Evolutionary conservation across 2,329 filamentous ascomycete species (phyloP).

Genomic region (Pyrenophora seminiperda): DNA sequence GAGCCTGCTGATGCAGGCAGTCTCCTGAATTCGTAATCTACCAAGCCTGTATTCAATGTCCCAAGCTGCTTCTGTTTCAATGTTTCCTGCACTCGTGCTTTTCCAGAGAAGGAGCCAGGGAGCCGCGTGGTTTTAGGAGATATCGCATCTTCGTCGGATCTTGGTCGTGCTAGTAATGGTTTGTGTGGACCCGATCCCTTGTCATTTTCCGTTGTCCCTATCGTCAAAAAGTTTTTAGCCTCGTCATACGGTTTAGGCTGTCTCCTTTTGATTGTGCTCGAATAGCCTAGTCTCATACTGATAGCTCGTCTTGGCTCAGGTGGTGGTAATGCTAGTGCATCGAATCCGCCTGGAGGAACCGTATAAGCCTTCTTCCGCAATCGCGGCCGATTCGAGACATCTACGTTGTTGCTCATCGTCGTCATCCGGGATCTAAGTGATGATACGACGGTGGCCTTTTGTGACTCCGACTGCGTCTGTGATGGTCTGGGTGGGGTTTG

Average conservation of each 20-base stretch:
- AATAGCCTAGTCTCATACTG: constrained; percentile 25
- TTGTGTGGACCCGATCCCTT: constrained; percentile 3
- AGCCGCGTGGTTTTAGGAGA: background rate
- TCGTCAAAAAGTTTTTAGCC: background rate
- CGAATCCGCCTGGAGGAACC: constrained; percentile 25
- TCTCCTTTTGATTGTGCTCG: constrained; percentile 6
- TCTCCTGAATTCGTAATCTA: constrained; percentile 20
- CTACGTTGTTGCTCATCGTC: constrained; percentile 15
- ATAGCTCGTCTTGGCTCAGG: constrained; percentile 35
- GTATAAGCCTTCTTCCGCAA: constrained; percentile 27
- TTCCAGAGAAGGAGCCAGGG: constrained; percentile 22
- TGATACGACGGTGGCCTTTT: constrained; percentile 9
- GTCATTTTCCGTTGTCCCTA: constrained; percentile 6
- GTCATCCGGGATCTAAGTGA: constrained; percentile 6
- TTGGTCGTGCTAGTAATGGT: constrained; percentile 1
- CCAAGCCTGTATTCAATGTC: constrained; percentile 30
- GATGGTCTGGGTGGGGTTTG: constrained; percentile 6
- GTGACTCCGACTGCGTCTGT: constrained; percentile 3
- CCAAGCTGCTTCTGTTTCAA: constrained; percentile 28
- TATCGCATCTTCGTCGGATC: constrained; percentile 2
- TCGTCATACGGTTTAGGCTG: background rate
- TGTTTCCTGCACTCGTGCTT: constrained; percentile 30
- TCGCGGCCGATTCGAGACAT: constrained; percentile 14
- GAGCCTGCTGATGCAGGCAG: constrained; percentile 34
- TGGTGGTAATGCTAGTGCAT: constrained; percentile 11